Base-by-base conservation (phyloP, 257 asterid genomes). In the Knoxia roxburghii region DNA sequence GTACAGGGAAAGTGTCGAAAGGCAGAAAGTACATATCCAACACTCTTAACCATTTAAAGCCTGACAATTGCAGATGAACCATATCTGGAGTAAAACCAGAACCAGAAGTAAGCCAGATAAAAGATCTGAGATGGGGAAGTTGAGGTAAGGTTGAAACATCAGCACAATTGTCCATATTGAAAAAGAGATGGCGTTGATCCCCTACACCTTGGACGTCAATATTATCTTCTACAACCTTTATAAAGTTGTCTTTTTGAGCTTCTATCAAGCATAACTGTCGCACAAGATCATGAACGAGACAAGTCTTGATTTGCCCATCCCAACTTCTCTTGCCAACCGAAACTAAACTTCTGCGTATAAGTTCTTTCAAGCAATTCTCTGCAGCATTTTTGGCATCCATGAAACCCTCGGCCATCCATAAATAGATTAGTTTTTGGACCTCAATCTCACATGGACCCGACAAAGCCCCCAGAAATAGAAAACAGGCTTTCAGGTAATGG, bases 321-420 rank as follows among this genome's bases (percentile, higher is more conserved):
- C 68, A 41, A 2, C 65, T 64, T 37, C 37, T 61, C 72, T 82
- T 76, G 63, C 30, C 68, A 52, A 63, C 70, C 39, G 72, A 18
- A 64, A 82, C 51, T 12, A 82, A 69, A 60, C 41, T 75, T 75
- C 84, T 74, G 12, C 46, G 68, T 20, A 77, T 72, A 26, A 82
- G 87, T 33, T 72, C 82, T 69, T 68, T 75, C 80, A 82, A 72
- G 52, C 49, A 76, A 21, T 78, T 74, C 57, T 72, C 78, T 3
- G 83, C 85, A 37, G 61, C n/a, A 68, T 39, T 61, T 77, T 82
- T 39, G 41, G 39, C 33, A 27, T 72, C 27, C 53, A 79, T 41
- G 66, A 77, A 77, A 8, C 87, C 85, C 52, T 82, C 79, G 9
- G 84, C 87, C 21, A 72, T 49, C 84, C 79, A 82, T 26, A 77